Percentiles rank a stretch among this genome's conserved stretches.
These are phyloP conservation scores for Aspergillus ochraceoroseus DNA, from an alignment of 2,329 filamentous ascomycete genomes.

Conservation along the genomic window DNA sequence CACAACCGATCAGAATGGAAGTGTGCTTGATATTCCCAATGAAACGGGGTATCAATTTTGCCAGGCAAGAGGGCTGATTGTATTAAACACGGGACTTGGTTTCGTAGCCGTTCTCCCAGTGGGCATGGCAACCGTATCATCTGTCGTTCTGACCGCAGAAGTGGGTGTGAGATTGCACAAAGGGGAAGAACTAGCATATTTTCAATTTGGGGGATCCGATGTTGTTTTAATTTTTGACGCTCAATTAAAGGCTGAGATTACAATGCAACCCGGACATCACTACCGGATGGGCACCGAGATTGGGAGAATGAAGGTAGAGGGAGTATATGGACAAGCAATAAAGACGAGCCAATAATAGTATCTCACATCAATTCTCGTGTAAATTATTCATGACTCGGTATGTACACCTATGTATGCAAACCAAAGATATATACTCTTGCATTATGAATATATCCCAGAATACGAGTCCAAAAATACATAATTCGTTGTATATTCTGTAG, in stretches of 20 bases:
- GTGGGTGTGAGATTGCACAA: conserved; percentile 32
- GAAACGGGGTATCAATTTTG: conserved; percentile 41
- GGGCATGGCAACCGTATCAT: conserved; percentile 46
- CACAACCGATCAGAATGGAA: background rate
- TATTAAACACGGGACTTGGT: conserved; percentile 31
- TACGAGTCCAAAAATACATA: background rate
- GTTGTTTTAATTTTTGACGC: conserved; percentile 41
- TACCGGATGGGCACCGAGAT: no score
- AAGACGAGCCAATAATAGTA: no score
- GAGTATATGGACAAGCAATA: no score
- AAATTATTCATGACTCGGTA: no score
- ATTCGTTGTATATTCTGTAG: no score
- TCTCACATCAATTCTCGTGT: no score
- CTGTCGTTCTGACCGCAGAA: conserved; percentile 32
- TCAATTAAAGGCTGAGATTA: background rate
- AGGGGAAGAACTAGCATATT: conserved; percentile 43
- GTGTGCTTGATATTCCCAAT: conserved; percentile 34
- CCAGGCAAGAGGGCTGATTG: conserved; percentile 38
- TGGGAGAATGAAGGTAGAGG: no score
- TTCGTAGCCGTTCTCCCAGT: conserved; percentile 43
- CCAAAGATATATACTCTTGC: no score
- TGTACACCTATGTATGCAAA: no score
- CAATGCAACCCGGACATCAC: no score
- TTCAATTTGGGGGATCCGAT: conserved; percentile 46
- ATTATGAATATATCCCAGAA: no score